Evolutionary conservation across 1,284 basidiomycete genomes (phyloP).

Genomic region (Apiotrichum sp.): DNA sequence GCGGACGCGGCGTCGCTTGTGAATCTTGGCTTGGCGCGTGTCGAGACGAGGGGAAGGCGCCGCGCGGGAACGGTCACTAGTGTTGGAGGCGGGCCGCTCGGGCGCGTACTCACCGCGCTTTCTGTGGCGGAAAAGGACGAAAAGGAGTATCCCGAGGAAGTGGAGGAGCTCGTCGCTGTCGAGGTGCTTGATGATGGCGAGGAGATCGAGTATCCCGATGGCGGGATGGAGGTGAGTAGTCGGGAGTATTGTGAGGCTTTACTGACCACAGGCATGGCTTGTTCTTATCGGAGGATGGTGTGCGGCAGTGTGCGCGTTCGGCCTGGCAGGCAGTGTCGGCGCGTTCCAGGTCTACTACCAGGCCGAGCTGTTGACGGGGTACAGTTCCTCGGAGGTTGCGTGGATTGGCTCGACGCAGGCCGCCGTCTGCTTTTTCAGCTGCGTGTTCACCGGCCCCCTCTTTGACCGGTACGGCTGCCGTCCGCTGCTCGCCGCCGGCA

Average conservation of each 20-base stretch:
- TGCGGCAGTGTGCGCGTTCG: conserved; percentile 16
- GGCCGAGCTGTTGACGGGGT: conserved; percentile 18
- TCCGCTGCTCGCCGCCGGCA: conserved; percentile 22
- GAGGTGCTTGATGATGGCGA: conserved; percentile 5
- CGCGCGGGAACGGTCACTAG: conserved; percentile 12
- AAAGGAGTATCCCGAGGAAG: not conserved
- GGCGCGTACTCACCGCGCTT: not conserved
- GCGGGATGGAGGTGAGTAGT: conserved; percentile 1
- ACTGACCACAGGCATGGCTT: conserved; percentile 7
- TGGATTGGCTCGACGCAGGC: conserved; percentile 28
- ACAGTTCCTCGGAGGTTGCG: conserved; percentile 22
- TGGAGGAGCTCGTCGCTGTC: conserved; percentile 16
- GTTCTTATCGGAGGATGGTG: conserved; percentile 13
- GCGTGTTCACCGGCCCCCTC: conserved; percentile 25
- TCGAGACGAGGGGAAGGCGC: conserved; percentile 14
- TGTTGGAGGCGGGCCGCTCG: conserved; percentile 1
- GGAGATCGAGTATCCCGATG: too few relatives aligned
- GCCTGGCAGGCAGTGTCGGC: conserved; percentile 13
- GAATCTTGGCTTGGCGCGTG: conserved; percentile 10
- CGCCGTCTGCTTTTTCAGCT: conserved; percentile 25
- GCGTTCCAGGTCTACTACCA: conserved; percentile 23
- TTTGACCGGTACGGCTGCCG: conserved; percentile 31
- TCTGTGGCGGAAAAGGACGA: conserved; percentile 1
- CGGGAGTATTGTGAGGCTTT: too few relatives aligned
- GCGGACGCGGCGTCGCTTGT: conserved; percentile 13